Base-by-base conservation (phyloP, 1,284 basidiomycete genomes). In the Vanrija pseudolonga region DNA sequence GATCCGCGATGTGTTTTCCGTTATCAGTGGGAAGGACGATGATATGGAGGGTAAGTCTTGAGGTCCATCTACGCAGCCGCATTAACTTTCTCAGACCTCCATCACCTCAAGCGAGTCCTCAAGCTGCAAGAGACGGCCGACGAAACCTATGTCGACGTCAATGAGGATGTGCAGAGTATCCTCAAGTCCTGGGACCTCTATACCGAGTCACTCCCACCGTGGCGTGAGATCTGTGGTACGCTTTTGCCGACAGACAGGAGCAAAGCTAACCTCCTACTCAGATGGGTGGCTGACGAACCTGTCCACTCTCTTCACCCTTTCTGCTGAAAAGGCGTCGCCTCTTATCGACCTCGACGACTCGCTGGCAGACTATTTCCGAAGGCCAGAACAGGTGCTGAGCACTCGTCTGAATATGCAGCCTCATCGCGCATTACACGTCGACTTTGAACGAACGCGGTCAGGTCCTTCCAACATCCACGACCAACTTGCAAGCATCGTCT, bases 401-500 rank as follows among this genome's bases (percentile, higher is more conserved):
- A 32, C 32, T 12, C 32, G 32, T 12, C 32, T 32, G 12, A 32
- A 32, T 12, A 9, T 14, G 6, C 12, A 1, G 12, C 32, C 32
- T 14, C 32, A 32, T 12, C 12, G 12, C 4, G 32, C 32, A 14
- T 5, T 32, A 0, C 32, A 51, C 22, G 54, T 60, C 22, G 40
- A 18, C 7, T 53, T 60, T 26, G 45, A 51, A 3, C 58, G 58
- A 32, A 28, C 28, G 3, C 19, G 38, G 8, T 50, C 52, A 9
- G 9, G 39, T n/a, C 52, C 59, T 6, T 36, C 46, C 19, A 57
- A 63, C 20, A 40, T 72, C 4, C 63, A 65, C 43, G 50, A 55
- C 8, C 48, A 56, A 14, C 50, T 74, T 5, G 56, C 67, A 0
- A 32, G 38, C 12, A 45, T 68, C 11, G 53, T 74, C 2, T 74